These are phyloP conservation scores for Aspergillus vadensis DNA, from an alignment of 2,329 filamentous ascomycete species.

Conservation along the genomic window DNA sequence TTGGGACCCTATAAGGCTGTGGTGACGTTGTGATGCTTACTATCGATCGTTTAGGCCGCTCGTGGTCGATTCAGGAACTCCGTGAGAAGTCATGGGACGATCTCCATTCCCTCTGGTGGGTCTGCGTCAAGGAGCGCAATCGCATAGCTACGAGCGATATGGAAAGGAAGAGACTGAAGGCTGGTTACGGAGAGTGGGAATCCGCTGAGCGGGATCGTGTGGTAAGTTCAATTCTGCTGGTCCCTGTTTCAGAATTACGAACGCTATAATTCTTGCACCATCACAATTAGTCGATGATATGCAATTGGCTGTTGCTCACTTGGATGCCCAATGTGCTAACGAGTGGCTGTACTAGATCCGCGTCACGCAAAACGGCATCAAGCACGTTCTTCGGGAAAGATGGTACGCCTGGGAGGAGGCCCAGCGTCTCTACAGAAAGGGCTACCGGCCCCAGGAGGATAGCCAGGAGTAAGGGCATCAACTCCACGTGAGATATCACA, in stretches of 20 bases:
- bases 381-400: constrained; percentile 81
- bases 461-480: constrained; percentile 7
- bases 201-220: constrained; percentile 61
- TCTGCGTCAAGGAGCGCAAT: constrained; percentile 89
- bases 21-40: constrained; percentile 18
- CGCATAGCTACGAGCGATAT: constrained; percentile 74
- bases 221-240: constrained; percentile 55
- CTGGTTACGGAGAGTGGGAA: constrained; percentile 75
- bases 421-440: constrained; percentile 38
- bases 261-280: neutral
- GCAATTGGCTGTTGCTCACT: neutral
- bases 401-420: constrained; percentile 74
- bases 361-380: constrained; percentile 78
- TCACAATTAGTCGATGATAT: too few species aligned
- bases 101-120: constrained; percentile 90
- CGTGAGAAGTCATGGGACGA: constrained; percentile 91
- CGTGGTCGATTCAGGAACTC: constrained; percentile 84
- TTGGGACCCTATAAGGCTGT: neutral
- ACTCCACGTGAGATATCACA: neutral
- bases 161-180: constrained; percentile 67
- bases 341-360: constrained; percentile 60
- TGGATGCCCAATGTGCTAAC: neutral
- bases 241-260: neutral
- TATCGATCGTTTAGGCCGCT: constrained; percentile 56
- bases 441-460: constrained; percentile 39